Percentiles rank a stretch among this genome's conserved stretches.
These are phyloP conservation scores for Paradendryphiella salina DNA, from an alignment of 2,329 filamentous ascomycete species.

Conservation along the genomic window DNA sequence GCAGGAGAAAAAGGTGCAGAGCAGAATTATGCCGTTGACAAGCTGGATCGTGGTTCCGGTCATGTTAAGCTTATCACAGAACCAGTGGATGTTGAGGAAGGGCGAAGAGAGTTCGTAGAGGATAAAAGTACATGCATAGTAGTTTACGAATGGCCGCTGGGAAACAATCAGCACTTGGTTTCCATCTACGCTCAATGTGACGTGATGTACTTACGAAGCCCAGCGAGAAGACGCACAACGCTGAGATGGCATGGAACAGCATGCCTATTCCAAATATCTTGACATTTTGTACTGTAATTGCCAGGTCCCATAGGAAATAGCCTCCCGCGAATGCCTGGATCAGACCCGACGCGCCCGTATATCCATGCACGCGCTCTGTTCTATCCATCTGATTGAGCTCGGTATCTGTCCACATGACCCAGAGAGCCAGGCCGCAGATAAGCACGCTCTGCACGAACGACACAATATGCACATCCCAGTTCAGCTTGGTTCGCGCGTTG, in stretches of 20 bases:
- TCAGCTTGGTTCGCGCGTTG: slow-evolving; percentile 67
- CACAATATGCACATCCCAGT: slow-evolving; percentile 86
- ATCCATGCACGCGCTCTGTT: slow-evolving; percentile 74
- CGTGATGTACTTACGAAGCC: slow-evolving; percentile 68
- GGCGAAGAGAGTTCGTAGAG: slow-evolving; percentile 85
- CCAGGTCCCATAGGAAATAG: slow-evolving; percentile 83
- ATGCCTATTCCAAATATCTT: slow-evolving; percentile 75
- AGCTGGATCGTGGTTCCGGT: slow-evolving; percentile 75
- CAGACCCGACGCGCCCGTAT: slow-evolving; percentile 71
- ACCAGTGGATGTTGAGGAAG: slow-evolving; percentile 89
- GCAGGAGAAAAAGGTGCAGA: slow-evolving; percentile 74
- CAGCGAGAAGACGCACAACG: slow-evolving; percentile 72
- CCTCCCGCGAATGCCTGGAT: slow-evolving; percentile 76
- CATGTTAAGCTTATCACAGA: slow-evolving; percentile 82
- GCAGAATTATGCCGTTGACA: slow-evolving; percentile 74
- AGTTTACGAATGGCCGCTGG: slow-evolving; percentile 82
- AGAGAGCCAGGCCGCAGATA: slow-evolving; percentile 74
- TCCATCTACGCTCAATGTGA: background rate
- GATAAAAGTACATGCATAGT: slow-evolving; percentile 78
- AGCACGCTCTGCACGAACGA: slow-evolving; percentile 76
- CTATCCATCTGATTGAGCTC: slow-evolving; percentile 69
- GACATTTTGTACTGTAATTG: slow-evolving; percentile 68
- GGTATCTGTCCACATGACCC: slow-evolving; percentile 68
- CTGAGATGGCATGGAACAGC: slow-evolving; percentile 74
- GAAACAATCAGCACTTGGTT: background rate